A percentile compares a stretch with the other conserved stretches of the same genome.
phyloP scores from a whole-genome alignment of 2,329 filamentous ascomycete species.

The Mariannaea elegans region DNA sequence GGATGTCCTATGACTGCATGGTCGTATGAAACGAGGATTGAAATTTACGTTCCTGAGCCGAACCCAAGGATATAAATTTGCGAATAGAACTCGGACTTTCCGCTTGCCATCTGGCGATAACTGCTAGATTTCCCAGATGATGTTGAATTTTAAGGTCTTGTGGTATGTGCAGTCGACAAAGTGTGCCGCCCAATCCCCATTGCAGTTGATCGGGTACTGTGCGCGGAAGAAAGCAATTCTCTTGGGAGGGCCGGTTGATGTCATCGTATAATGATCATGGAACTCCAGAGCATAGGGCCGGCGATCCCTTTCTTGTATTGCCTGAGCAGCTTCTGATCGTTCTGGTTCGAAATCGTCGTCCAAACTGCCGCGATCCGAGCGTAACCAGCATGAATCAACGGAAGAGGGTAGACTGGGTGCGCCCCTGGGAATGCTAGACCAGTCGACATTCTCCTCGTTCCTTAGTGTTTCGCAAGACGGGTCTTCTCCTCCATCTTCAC shows the following conservation, averaged over 20 bases:
- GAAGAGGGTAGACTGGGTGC: no score
- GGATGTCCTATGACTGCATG: background rate
- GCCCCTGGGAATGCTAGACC: no score
- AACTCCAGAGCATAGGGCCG: constrained; percentile 6
- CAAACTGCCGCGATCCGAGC: background rate
- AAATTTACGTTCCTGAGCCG: background rate
- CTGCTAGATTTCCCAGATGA: constrained; percentile 13
- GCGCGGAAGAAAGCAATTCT: background rate
- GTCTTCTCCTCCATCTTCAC: no score
- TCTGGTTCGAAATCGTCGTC: background rate
- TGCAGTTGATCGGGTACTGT: constrained; percentile 3
- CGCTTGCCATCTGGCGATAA: background rate
- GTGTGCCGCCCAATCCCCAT: background rate
- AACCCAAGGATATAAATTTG: background rate
- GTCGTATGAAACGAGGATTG: background rate
- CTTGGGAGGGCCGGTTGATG: background rate
- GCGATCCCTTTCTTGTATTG: background rate
- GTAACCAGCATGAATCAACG: background rate
- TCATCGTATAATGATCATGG: background rate
- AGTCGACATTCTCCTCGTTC: background rate
- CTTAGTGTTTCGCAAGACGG: background rate
- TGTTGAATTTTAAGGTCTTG: background rate
- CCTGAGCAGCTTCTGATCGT: background rate
- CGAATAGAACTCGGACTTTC: background rate
- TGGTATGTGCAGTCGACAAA: background rate